Base-by-base conservation (phyloP, 345 rosid species). In the Citrus mangshanensis region DNA sequence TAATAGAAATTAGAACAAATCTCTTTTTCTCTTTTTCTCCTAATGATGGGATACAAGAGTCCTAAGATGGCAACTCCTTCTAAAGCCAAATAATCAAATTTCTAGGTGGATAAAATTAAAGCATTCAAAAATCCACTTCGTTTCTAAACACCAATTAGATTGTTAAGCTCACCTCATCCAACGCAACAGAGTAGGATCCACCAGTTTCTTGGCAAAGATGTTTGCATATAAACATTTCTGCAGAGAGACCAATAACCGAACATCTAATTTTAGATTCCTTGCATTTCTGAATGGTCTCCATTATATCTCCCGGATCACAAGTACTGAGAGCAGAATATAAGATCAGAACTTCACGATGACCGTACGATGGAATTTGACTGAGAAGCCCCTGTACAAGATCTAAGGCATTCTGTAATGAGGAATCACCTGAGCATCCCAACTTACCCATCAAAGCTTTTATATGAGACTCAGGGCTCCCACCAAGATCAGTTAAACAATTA, bases 391-490 rank as follows among this genome's bases (percentile, higher is more conserved):
- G 89, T 49, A 89, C 91, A 49, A 94, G 95, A 64, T 91, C 97
- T 37, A 96, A 70, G 9, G 91, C 92, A 82, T 94, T 96, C 86
- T 96, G 99, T 80, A 94, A 80, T 12, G 99, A 96, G 59, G 97
- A 87, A 79, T 90, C 98, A 40, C 98, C 99, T 16, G 88, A 89
- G 69, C 89, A 79, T 84, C 86, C 95, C 71, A 94, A 81, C 83
- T 94, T 94, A n/a, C 92, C 90, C 95, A 88, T 88, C 91, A 92
- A 86, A 21, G 94, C 93, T 81, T 91, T 86, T 32, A 96, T 86
- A 84, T 94, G 99, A 64, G 97, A 82, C 85, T 94, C 98, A 5
- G 99, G 98, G 86, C 95, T 91, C 61, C 99, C 97, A 68, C 99
- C 97, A 27, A 92, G 97, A 79, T 96, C 97, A 1, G 98, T 94